Conservation (phyloP, 441 rosid genomes). For the Aquilaria agallochum region DNA sequence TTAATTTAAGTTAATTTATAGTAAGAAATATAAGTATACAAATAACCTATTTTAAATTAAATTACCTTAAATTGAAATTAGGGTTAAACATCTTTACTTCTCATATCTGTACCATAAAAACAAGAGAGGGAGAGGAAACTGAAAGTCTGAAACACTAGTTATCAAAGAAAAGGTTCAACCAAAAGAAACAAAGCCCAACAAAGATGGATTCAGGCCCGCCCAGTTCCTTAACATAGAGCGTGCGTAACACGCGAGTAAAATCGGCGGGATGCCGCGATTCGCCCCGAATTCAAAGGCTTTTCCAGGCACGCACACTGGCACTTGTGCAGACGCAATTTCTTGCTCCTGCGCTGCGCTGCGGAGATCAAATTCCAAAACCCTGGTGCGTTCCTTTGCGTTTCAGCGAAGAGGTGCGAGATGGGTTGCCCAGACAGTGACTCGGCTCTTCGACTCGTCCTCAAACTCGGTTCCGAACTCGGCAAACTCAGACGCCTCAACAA, state of each 20-base stretch:
- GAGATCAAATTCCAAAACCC: slow-evolving; percentile 7
- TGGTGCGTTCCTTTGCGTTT: slow-evolving; percentile 2
- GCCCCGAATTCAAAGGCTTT: too few species aligned
- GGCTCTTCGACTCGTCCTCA: slow-evolving; percentile 43
- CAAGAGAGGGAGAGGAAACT: too few species aligned
- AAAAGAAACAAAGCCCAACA: neutral
- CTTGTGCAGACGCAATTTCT: neutral
- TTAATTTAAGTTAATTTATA: too few species aligned
- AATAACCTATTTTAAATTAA: too few species aligned
- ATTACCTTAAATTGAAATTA: too few species aligned
- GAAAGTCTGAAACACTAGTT: too few species aligned
- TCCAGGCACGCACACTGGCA: too few species aligned
- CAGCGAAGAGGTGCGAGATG: slow-evolving; percentile 18
- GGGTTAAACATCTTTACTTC: too few species aligned
- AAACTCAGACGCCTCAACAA: slow-evolving; percentile 60
- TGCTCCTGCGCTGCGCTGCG: neutral
- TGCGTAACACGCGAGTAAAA: neutral
- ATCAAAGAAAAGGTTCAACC: neutral
- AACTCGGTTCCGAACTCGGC: slow-evolving; percentile 54
- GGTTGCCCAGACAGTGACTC: slow-evolving; percentile 47
- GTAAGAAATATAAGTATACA: too few species aligned
- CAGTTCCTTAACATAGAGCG: too few species aligned
- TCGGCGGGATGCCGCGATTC: slow-evolving; percentile 20
- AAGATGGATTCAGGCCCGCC: neutral
- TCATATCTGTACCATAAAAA: too few species aligned